phyloP scores from a whole-genome alignment of 495 filamentous ascomycete species.

The Pyronema omphalodes region DNA sequence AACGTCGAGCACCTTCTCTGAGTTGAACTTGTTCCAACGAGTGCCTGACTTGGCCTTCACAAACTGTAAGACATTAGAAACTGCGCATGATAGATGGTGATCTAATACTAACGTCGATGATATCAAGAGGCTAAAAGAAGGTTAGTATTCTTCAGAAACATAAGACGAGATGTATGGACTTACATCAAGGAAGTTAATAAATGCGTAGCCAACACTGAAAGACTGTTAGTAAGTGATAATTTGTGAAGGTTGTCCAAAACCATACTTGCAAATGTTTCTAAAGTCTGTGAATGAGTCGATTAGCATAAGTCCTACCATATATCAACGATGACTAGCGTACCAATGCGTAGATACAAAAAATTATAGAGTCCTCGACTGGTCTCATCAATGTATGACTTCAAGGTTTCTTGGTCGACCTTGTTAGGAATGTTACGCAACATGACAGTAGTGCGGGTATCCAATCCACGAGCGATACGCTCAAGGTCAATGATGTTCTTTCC shows the following conservation, averaged over 20 bases:
- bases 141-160: slow-evolving; percentile 21
- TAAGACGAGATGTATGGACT: slow-evolving; percentile 20
- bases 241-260: background rate
- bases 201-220: slow-evolving; percentile 83
- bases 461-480: slow-evolving; percentile 18
- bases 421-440: slow-evolving; percentile 96
- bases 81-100: slow-evolving; percentile 2
- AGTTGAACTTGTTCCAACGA: slow-evolving; percentile 68
- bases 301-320: slow-evolving; percentile 1
- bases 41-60: slow-evolving; percentile 50
- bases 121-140: slow-evolving; percentile 42
- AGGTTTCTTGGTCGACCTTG: slow-evolving; percentile 57
- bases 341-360: slow-evolving; percentile 88
- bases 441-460: slow-evolving; percentile 32
- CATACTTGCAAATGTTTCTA: slow-evolving; percentile 69
- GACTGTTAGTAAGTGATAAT: slow-evolving; percentile 1
- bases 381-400: slow-evolving; percentile 64
- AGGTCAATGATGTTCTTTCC: slow-evolving; percentile 24
- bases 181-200: slow-evolving; percentile 83
- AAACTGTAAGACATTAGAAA: slow-evolving; percentile 40
- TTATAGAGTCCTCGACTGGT: slow-evolving; percentile 68
- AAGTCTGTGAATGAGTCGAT: slow-evolving; percentile 39
- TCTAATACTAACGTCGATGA: slow-evolving; percentile 41
- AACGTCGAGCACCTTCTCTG: slow-evolving; percentile 70
- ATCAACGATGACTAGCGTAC: slow-evolving; percentile 23